A percentile compares a stretch with the other conserved stretches of the same genome.
These are phyloP conservation scores for Eutreptiella sp. DNA, from an alignment of 208 protist species.

Conservation along the genomic window DNA sequence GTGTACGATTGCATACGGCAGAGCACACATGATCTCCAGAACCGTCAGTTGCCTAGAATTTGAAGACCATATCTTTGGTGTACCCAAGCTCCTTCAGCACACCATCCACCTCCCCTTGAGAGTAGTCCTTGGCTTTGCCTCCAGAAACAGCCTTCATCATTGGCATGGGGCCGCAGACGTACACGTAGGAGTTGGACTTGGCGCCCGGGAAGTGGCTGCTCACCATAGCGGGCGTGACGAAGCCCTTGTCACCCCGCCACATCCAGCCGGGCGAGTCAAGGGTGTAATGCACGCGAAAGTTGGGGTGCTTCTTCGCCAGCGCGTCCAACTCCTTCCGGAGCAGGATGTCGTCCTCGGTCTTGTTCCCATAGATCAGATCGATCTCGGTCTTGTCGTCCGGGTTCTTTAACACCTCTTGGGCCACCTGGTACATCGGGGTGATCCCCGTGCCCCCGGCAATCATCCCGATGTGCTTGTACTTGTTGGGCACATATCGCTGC, in stretches of 20 bases:
- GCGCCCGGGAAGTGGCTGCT: constrained; percentile 59
- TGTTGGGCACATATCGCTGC: constrained; percentile 48
- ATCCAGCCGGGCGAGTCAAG: constrained; percentile 70
- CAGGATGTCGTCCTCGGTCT: constrained; percentile 82
- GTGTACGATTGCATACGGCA: too few species aligned
- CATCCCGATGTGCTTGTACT: constrained; percentile 83
- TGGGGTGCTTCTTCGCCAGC: constrained; percentile 68
- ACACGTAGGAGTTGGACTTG: constrained; percentile 51
- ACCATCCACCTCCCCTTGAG: constrained; percentile 39
- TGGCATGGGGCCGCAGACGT: constrained; percentile 72
- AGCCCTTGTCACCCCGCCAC: constrained; percentile 79
- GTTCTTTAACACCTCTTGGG: constrained; percentile 57
- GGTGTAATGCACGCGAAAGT: constrained; percentile 82
- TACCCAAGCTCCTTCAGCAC: constrained; percentile 70
- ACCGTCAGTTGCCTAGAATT: too few species aligned
- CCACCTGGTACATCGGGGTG: constrained; percentile 83
- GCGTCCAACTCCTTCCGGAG: constrained; percentile 81
- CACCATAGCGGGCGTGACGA: constrained; percentile 77
- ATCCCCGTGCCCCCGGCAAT: constrained; percentile 85
- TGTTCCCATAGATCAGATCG: constrained; percentile 76
- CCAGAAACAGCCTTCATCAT: constrained; percentile 73
- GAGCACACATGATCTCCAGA: too few species aligned
- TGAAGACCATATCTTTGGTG: constrained; percentile 65
- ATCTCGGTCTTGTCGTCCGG: constrained; percentile 75
- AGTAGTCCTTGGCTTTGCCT: constrained; percentile 31